Evolutionary conservation across 2,329 filamentous ascomycete species (phyloP), one percentile per base, ranked within the genome.

Genomic region (Colletotrichum echinochloae): DNA sequence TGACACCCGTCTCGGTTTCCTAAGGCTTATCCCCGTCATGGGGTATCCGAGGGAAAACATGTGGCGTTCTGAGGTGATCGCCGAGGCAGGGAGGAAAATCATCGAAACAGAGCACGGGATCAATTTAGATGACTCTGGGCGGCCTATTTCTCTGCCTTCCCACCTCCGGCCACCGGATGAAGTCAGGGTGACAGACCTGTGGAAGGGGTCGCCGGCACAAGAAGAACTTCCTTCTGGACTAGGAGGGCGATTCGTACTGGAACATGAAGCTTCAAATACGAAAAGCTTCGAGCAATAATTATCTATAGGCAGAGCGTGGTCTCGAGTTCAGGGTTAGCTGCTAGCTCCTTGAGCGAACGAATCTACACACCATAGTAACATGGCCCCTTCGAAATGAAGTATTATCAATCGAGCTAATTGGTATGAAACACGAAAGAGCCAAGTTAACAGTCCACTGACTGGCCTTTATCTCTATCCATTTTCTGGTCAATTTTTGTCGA

Each of bases 401-500:
- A 12, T 16, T 12, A 4, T 20, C 8, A 2, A 16, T 30, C 49
- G 16, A 52, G 49, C 1, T 9, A 33, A n/a, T n/a, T n/a, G n/a
- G 1, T 3, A 20, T 52, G n/a, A n/a, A 18, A 8, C n/a, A 16
- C 16, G 11, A 30, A 16, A 30, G 3, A 33, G 7, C 16, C 2
- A 20, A 20, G 49, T 5, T 33, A 2, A 30, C 8, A 52, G 4
- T 5, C 33, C 3, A 11, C 23, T 51, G 6, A 51, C 26, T 28
- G 48, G 18, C 16, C 39, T 3, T 9, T 4, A 20, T 6, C 39
- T 2, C 23, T 49, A 20, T 23, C 5, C 5, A 16, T 5, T 3
- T 28, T 5, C 7, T 3, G 1, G 12, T 12, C 1, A 3, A 28
- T 7, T 1, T 26, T 18, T 1, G 3, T 44, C 7, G n/a, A n/a